A percentile compares a stretch with the other conserved stretches of the same genome.
phyloP scores from a whole-genome alignment of 2,329 filamentous ascomycete genomes.

The Alternaria hordeiaustralica region DNA sequence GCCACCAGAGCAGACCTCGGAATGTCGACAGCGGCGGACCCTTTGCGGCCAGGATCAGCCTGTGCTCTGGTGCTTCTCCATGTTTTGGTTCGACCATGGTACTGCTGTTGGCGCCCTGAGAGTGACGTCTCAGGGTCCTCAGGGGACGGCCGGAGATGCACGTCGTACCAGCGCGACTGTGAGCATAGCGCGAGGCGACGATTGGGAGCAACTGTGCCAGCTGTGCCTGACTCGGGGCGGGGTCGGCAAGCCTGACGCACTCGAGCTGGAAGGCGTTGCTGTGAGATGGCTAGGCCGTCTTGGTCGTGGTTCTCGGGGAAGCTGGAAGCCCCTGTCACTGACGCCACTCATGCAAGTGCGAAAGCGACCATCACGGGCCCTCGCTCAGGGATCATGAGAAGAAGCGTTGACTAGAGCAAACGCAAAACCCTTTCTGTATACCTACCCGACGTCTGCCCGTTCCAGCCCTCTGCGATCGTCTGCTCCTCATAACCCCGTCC shows the following conservation, averaged over 20 bases:
- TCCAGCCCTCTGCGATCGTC: constrained; percentile 15
- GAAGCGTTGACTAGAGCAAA: constrained; percentile 23
- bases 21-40: constrained; percentile 13
- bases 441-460: constrained; percentile 19
- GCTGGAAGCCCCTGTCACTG: constrained; percentile 27
- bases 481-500: constrained; percentile 20
- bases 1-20: constrained; percentile 9
- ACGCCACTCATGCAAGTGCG: constrained; percentile 17
- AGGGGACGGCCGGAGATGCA: background rate
- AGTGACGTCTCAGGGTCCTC: constrained; percentile 19
- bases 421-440: constrained; percentile 35
- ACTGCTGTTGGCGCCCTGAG: constrained; percentile 11
- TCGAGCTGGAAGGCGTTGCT: constrained; percentile 9
- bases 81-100: constrained; percentile 14
- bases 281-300: background rate
- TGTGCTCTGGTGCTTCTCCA: constrained; percentile 8
- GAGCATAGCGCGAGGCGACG: background rate
- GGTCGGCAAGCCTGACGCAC: constrained; percentile 10
- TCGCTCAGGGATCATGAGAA: constrained; percentile 6
- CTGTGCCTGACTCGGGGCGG: constrained; percentile 10
- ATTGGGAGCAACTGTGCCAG: background rate
- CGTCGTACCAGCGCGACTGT: background rate
- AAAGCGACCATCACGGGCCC: constrained; percentile 15
- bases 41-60: constrained; percentile 11
- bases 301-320: constrained; percentile 23